phyloP scores from a whole-genome alignment of 257 asterid species.

The Thymus mandschuricus region DNA sequence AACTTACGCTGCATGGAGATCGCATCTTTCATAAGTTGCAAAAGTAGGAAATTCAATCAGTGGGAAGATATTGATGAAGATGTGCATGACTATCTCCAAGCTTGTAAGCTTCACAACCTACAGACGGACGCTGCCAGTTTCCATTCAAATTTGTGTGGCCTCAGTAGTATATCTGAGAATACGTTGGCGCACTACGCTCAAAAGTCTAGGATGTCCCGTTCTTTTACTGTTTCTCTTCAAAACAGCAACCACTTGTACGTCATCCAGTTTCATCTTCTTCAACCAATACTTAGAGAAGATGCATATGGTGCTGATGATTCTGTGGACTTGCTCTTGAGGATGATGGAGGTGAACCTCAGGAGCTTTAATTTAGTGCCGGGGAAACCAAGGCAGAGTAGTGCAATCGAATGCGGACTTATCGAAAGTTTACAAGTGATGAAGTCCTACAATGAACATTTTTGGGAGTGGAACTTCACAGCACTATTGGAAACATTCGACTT shows the following conservation, averaged over 20 bases:
- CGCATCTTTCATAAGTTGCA: background rate
- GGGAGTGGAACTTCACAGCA: background rate
- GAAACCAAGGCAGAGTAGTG: background rate
- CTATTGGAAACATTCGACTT: no score
- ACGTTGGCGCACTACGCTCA: no score
- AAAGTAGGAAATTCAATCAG: background rate
- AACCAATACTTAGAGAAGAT: background rate
- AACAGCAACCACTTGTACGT: background rate
- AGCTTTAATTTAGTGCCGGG: background rate
- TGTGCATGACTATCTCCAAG: no score
- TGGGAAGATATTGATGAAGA: background rate
- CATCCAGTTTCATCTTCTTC: background rate
- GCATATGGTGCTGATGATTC: background rate
- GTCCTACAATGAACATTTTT: background rate
- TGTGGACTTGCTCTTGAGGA: background rate
- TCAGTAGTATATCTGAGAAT: no score
- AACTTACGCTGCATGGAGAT: background rate
- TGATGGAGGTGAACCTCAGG: constrained; percentile 1
- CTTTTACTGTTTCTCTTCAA: no score
- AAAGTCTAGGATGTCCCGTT: no score
- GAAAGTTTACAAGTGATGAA: background rate
- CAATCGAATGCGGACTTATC: background rate
- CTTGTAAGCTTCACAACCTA: no score
- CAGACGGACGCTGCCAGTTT: no score
- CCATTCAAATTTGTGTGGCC: no score